These are phyloP conservation scores for Haplosporangium gracile DNA, from an alignment of 192 early-diverging fungal genomes.

Conservation along the genomic window DNA sequence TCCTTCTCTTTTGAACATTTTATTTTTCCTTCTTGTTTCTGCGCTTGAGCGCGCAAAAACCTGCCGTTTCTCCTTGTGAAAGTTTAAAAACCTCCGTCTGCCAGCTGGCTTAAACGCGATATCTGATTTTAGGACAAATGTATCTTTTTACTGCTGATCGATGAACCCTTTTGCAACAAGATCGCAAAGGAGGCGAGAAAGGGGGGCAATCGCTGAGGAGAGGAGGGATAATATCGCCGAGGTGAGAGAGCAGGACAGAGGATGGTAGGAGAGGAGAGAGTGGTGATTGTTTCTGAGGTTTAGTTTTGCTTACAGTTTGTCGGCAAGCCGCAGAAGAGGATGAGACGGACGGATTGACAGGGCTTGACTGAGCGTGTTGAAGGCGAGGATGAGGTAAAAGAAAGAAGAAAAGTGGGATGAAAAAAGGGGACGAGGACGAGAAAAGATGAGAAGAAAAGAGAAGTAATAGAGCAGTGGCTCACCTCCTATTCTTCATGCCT, in stretches of 20 bases:
- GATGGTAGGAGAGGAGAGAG: neutral
- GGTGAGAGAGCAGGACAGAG: neutral
- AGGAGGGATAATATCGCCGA: neutral
- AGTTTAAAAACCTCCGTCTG: neutral
- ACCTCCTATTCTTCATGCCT: too few species aligned
- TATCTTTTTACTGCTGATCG: neutral
- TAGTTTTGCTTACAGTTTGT: neutral
- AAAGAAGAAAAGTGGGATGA: neutral
- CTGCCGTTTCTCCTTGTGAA: neutral
- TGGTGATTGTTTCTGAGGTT: neutral
- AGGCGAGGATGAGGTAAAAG: neutral
- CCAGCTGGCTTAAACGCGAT: neutral
- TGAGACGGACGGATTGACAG: neutral
- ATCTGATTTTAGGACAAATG: neutral
- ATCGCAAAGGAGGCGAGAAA: neutral
- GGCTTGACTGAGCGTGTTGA: neutral
- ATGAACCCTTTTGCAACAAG: neutral
- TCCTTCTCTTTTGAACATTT: neutral
- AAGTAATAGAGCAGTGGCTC: too few species aligned
- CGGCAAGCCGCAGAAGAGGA: too few species aligned
- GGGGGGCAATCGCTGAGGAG: neutral
- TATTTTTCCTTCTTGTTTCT: neutral
- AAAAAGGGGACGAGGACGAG: neutral
- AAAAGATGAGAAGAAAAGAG: neutral
- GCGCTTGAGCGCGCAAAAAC: neutral